Percentiles rank a stretch among this genome's conserved stretches.
Conservation (phyloP, 495 filamentous ascomycete species). For the Melanomma pulvis-pyrius region DNA sequence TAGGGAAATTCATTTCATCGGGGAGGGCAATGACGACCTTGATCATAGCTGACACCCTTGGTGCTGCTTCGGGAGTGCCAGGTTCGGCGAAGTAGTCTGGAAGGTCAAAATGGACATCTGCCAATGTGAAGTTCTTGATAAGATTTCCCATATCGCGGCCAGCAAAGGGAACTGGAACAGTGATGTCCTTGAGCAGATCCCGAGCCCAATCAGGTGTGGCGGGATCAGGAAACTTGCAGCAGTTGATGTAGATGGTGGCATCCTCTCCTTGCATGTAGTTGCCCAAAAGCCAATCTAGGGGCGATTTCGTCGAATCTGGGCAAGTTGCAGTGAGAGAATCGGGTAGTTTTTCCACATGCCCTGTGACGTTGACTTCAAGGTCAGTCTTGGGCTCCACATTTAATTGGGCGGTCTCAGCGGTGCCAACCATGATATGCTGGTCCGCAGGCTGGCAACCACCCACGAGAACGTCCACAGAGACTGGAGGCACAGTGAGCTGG, state of each 20-base stretch:
- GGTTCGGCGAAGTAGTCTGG: slow-evolving; percentile 78
- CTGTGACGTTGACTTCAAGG: slow-evolving; percentile 68
- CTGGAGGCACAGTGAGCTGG: slow-evolving; percentile 69
- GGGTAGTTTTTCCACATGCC: slow-evolving; percentile 70
- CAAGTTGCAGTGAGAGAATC: slow-evolving; percentile 69
- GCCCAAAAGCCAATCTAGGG: slow-evolving; percentile 79
- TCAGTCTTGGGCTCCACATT: slow-evolving; percentile 65
- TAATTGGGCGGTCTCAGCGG: slow-evolving; percentile 68
- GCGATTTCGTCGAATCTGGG: slow-evolving; percentile 73
- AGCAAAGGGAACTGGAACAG: slow-evolving; percentile 80
- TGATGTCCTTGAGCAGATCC: slow-evolving; percentile 77
- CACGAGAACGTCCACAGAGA: slow-evolving; percentile 82
- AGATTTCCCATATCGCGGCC: slow-evolving; percentile 77
- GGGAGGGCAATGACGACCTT: slow-evolving; percentile 75
- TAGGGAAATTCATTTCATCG: slow-evolving; percentile 78
- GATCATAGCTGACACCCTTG: slow-evolving; percentile 78
- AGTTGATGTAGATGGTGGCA: slow-evolving; percentile 78
- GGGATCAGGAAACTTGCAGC: slow-evolving; percentile 64
- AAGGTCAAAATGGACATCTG: slow-evolving; percentile 79
- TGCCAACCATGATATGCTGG: slow-evolving; percentile 70
- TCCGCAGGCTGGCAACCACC: slow-evolving; percentile 69
- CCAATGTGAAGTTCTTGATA: slow-evolving; percentile 82
- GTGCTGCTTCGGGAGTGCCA: slow-evolving; percentile 70
- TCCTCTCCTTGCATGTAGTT: slow-evolving; percentile 78
- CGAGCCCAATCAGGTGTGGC: slow-evolving; percentile 79